phyloP scores from a whole-genome alignment of 768 basidiomycete genomes.

The Lepiota brunneoincarnata region DNA sequence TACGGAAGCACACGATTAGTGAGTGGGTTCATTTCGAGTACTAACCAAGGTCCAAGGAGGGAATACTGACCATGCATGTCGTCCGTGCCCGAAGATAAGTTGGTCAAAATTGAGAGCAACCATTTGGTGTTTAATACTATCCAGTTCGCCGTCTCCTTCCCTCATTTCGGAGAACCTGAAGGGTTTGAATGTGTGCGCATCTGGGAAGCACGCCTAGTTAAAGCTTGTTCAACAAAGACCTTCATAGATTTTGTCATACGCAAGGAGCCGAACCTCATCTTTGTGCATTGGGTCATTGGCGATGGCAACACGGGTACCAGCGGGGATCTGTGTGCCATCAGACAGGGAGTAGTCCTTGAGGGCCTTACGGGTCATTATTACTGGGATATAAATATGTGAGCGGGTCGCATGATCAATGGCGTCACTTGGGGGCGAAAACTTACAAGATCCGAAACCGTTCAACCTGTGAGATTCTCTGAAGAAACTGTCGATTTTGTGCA shows the following conservation, averaged over 20 bases:
- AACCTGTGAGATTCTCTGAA: conserved; percentile 32
- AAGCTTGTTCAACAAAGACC: not conserved
- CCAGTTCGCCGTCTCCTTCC: conserved; percentile 20
- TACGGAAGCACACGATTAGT: conserved; percentile 2
- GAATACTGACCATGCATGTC: conserved; percentile 26
- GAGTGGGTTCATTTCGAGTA: not conserved
- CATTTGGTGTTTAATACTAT: conserved; percentile 29
- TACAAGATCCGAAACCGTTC: not conserved
- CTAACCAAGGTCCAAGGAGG: not conserved
- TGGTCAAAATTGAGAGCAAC: conserved; percentile 27
- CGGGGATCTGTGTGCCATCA: conserved; percentile 36
- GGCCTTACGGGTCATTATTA: conserved; percentile 23
- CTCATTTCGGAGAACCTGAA: conserved; percentile 43
- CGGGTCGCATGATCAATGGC: not conserved
- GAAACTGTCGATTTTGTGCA: conserved; percentile 44
- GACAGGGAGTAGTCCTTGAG: conserved; percentile 36
- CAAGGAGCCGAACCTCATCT: conserved; percentile 8
- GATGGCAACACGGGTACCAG: conserved; percentile 26
- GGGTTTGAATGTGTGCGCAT: conserved; percentile 39
- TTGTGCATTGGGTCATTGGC: conserved; percentile 24
- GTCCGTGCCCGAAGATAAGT: conserved; percentile 36
- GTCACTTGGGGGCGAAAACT: not conserved
- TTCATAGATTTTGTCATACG: no score
- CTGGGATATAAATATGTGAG: not conserved
- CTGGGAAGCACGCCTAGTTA: conserved; percentile 7